Evolutionary conservation across 2,329 filamentous ascomycete genomes (phyloP).

Genomic region (Didymella keratinophila): DNA sequence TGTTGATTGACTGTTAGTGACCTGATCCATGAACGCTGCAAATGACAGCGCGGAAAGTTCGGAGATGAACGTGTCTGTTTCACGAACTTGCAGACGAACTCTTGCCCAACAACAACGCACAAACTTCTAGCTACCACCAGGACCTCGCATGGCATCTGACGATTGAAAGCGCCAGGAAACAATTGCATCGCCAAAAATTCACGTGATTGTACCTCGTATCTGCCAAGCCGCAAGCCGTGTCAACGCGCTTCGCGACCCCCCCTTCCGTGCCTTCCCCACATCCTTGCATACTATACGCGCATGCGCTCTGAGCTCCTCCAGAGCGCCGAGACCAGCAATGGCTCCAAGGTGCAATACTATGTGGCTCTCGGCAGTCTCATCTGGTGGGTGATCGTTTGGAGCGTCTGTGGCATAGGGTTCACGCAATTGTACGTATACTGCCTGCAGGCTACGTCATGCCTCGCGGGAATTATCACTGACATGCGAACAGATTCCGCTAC

Average conservation of each 20-base stretch:
- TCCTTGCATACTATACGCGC: constrained; percentile 34
- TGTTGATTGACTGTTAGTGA: neutral
- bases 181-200: neutral
- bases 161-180: neutral
- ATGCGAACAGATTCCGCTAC: constrained; percentile 59
- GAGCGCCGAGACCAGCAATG: constrained; percentile 39
- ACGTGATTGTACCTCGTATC: constrained; percentile 18
- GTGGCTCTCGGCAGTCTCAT: constrained; percentile 59
- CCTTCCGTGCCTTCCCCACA: constrained; percentile 15
- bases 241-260: constrained; percentile 3
- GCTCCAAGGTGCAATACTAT: constrained; percentile 47
- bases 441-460: neutral
- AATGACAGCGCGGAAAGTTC: constrained; percentile 6
- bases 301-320: constrained; percentile 43
- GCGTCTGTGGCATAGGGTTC: constrained; percentile 66
- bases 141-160: neutral
- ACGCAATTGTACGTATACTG: constrained; percentile 62
- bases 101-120: constrained; percentile 2
- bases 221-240: constrained; percentile 11
- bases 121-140: neutral
- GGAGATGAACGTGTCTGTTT: constrained; percentile 14
- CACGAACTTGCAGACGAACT: neutral
- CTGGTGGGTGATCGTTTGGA: constrained; percentile 64
- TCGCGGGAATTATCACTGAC: constrained; percentile 19
- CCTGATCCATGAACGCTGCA: constrained; percentile 4